Percentiles rank a stretch among this genome's conserved stretches.
phyloP scores from a whole-genome alignment of 192 early-diverging fungal genomes.

The Backusella liffmaniae region DNA sequence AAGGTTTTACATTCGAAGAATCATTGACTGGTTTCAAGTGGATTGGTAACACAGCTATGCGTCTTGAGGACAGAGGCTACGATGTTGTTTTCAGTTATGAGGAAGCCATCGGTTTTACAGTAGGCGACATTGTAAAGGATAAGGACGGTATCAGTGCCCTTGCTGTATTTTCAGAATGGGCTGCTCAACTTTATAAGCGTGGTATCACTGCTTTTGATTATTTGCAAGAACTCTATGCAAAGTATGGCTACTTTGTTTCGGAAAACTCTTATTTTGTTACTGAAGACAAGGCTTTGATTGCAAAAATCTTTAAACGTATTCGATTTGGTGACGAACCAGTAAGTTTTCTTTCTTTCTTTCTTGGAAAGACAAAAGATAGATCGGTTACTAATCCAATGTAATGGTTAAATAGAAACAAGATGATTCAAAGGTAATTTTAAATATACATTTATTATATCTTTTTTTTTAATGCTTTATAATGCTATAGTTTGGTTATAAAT shows the following conservation, averaged over 20 bases:
- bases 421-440: slow-evolving; percentile 1
- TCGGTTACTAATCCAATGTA: not conserved
- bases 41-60: slow-evolving; percentile 82
- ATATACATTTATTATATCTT: not conserved
- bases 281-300: slow-evolving; percentile 67
- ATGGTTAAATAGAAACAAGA: not conserved
- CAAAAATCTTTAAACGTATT: slow-evolving; percentile 76
- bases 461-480: not conserved
- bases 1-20: slow-evolving; percentile 85
- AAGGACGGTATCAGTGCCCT: slow-evolving; percentile 92
- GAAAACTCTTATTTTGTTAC: slow-evolving; percentile 90
- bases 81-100: slow-evolving; percentile 85
- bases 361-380: not conserved
- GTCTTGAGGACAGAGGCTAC: slow-evolving; percentile 62
- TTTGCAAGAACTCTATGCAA: slow-evolving; percentile 71
- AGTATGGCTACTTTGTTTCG: slow-evolving; percentile 84
- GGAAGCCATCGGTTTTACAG: slow-evolving; percentile 93
- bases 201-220: slow-evolving; percentile 63
- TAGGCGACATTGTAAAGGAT: slow-evolving; percentile 75
- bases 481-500: slow-evolving; percentile 36
- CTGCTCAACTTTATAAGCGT: slow-evolving; percentile 61
- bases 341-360: slow-evolving; percentile 8
- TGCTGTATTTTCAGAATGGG: slow-evolving; percentile 76
- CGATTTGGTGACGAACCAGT: slow-evolving; percentile 62
- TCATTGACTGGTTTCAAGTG: slow-evolving; percentile 97